phyloP scores from a whole-genome alignment of 2,329 filamentous ascomycete species.

The Dothideomycetes sp. region DNA sequence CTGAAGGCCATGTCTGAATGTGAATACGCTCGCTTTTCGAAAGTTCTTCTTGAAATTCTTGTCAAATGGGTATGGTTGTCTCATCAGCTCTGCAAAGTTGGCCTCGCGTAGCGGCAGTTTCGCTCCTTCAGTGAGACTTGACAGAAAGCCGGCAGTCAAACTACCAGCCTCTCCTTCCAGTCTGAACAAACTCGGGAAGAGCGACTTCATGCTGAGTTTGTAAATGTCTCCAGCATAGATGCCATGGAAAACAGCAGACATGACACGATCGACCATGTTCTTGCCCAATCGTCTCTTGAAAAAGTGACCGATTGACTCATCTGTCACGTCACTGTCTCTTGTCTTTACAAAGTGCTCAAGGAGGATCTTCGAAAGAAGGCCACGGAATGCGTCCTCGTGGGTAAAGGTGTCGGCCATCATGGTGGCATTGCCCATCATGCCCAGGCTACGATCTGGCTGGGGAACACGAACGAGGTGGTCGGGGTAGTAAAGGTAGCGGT shows the following conservation, averaged over 20 bases:
- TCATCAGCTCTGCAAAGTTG: constrained; percentile 19
- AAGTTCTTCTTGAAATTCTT: constrained; percentile 22
- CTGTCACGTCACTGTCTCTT: constrained; percentile 31
- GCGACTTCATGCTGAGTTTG: constrained; percentile 60
- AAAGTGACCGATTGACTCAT: constrained; percentile 65
- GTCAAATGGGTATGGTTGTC: constrained; percentile 2
- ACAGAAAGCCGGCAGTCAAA: constrained; percentile 22
- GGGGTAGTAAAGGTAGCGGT: constrained; percentile 80
- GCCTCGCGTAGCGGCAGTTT: constrained; percentile 24
- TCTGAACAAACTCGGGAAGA: constrained; percentile 42
- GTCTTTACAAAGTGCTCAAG: constrained; percentile 20
- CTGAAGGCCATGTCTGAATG: constrained; percentile 32
- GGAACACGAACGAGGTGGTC: constrained; percentile 64
- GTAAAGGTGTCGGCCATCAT: constrained; percentile 26
- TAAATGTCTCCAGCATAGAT: constrained; percentile 87
- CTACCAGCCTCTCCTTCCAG: constrained; percentile 36
- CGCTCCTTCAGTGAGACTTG: constrained; percentile 18
- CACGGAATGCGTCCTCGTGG: constrained; percentile 46
- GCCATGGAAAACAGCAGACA: constrained; percentile 70
- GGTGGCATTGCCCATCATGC: constrained; percentile 20
- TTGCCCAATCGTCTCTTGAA: constrained; percentile 44
- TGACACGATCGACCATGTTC: constrained; percentile 56
- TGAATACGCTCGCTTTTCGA: constrained; percentile 27
- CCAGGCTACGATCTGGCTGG: constrained; percentile 23
- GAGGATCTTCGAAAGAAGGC: constrained; percentile 26